These are phyloP conservation scores for Penicillium angulare DNA, from an alignment of 495 filamentous ascomycete genomes.

Conservation along the genomic window DNA sequence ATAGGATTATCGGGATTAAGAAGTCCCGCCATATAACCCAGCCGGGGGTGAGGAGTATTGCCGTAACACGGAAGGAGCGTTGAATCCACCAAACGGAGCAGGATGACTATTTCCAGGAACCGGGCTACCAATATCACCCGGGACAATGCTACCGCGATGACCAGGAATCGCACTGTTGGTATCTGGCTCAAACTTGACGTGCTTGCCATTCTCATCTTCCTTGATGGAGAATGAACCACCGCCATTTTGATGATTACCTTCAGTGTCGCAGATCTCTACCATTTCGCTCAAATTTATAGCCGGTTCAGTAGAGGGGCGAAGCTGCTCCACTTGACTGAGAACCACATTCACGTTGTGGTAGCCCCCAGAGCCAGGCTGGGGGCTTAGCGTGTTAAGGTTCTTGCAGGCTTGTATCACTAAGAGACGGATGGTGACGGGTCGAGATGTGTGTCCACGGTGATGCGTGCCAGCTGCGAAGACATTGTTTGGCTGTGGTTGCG, in stretches of 20 bases:
- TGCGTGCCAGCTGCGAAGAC: conserved; percentile 47
- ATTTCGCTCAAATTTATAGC: conserved; percentile 68
- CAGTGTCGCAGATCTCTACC: conserved; percentile 86
- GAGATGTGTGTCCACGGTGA: conserved; percentile 48
- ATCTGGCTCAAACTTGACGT: conserved; percentile 64
- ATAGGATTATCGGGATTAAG: conserved; percentile 6
- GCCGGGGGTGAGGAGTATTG: conserved; percentile 41
- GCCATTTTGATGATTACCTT: conserved; percentile 82
- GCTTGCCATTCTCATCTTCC: conserved; percentile 47
- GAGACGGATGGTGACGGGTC: conserved; percentile 56
- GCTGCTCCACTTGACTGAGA: conserved; percentile 61
- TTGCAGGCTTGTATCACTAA: conserved; percentile 61
- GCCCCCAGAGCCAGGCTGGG: conserved; percentile 35
- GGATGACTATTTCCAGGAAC: conserved; percentile 42
- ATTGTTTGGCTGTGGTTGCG: conserved; percentile 32
- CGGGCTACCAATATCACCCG: conserved; percentile 53
- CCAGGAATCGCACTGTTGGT: conserved; percentile 39
- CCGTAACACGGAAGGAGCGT: too few species aligned
- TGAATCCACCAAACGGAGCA: conserved; percentile 40
- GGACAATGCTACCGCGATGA: conserved; percentile 42
- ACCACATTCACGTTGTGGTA: conserved; percentile 69
- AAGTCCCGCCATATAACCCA: conserved; percentile 33
- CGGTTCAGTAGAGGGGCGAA: conserved; percentile 54
- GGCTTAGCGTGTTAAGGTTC: conserved; percentile 44
- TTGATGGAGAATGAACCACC: conserved; percentile 76